Evolutionary conservation across 202 grass and related monocot genomes (phyloP).

Genomic region (Brachypodium distachyon): DNA sequence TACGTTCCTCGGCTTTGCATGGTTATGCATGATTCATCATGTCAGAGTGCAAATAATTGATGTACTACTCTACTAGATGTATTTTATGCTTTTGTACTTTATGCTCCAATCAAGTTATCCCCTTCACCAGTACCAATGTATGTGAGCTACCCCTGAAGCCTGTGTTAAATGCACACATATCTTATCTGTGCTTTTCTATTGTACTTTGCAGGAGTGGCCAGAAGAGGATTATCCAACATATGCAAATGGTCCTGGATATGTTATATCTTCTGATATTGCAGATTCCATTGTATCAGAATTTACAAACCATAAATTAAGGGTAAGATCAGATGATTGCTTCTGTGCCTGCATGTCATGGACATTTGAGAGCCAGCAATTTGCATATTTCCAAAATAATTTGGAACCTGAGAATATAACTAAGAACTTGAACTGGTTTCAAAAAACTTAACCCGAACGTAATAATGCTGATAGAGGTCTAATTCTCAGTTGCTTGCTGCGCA

Average conservation of each 20-base stretch:
- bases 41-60: neutral
- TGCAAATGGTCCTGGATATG: constrained; percentile 97
- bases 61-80: neutral
- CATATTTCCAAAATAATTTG: neutral
- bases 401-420: too few species aligned
- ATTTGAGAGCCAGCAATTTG: neutral
- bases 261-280: constrained; percentile 90
- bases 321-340: constrained; percentile 33
- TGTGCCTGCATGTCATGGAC: neutral
- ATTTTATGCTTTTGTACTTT: neutral
- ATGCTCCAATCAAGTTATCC: neutral
- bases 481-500: constrained; percentile 36
- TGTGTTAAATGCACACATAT: neutral
- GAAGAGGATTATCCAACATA: constrained; percentile 98
- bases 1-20: neutral
- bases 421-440: neutral
- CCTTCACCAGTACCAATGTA: neutral
- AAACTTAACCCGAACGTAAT: neutral
- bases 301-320: constrained; percentile 80
- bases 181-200: constrained; percentile 10
- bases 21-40: neutral
- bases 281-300: constrained; percentile 78
- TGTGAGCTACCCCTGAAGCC: neutral
- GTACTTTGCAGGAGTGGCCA: constrained; percentile 86
- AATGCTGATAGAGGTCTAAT: constrained; percentile 10